These are phyloP conservation scores for Pezizomycotina sp. DNA, from an alignment of 2,329 filamentous ascomycete species.

Conservation along the genomic window DNA sequence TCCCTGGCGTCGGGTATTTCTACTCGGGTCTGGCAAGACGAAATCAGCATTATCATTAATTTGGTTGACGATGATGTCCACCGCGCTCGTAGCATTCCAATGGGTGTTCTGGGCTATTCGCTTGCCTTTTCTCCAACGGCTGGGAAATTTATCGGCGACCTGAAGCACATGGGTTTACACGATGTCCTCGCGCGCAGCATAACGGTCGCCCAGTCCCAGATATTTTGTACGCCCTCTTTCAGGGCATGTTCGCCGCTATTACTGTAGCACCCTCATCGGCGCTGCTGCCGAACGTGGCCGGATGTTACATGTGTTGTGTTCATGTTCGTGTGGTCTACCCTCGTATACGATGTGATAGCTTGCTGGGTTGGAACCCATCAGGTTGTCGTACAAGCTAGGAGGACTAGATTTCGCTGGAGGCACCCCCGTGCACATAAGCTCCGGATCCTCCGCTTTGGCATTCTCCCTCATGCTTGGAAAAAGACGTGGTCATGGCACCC, in stretches of 20 bases:
- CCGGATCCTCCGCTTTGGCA: slow-evolving; percentile 65
- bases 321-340: slow-evolving; percentile 81
- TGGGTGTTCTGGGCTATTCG: slow-evolving; percentile 93
- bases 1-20: slow-evolving; percentile 86
- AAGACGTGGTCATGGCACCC: slow-evolving; percentile 65
- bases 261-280: slow-evolving; percentile 70
- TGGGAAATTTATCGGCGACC: slow-evolving; percentile 58
- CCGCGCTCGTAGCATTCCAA: slow-evolving; percentile 66
- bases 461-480: slow-evolving; percentile 88
- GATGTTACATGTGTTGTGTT: slow-evolving; percentile 81
- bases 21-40: slow-evolving; percentile 78
- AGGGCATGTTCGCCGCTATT: slow-evolving; percentile 76
- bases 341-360: slow-evolving; percentile 83
- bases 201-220: slow-evolving; percentile 53
- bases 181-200: slow-evolving; percentile 59
- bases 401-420: slow-evolving; percentile 80
- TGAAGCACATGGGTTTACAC: slow-evolving; percentile 63
- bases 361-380: slow-evolving; percentile 85
- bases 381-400: slow-evolving; percentile 66
- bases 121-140: slow-evolving; percentile 65
- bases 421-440: slow-evolving; percentile 77
- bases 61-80: slow-evolving; percentile 68
- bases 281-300: slow-evolving; percentile 74
- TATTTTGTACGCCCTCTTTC: slow-evolving; percentile 69
- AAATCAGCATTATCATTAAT: slow-evolving; percentile 79